Conservation (phyloP, 2,329 filamentous ascomycete species). For the Colletotrichum euphorbiae region DNA sequence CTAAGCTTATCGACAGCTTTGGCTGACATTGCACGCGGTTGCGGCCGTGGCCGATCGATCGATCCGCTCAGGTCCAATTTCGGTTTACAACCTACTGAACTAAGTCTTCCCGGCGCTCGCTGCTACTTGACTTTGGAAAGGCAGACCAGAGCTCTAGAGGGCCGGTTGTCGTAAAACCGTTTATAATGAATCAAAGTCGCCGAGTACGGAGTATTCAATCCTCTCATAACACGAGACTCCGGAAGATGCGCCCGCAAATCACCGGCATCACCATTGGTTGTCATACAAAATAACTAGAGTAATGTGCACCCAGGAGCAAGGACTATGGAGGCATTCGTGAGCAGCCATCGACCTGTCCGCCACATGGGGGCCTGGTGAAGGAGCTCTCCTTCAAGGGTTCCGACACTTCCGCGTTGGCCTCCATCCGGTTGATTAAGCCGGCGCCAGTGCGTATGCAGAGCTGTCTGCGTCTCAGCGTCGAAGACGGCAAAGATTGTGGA, state of each 20-base stretch:
- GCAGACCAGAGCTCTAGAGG: background rate
- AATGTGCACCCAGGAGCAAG: background rate
- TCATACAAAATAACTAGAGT: background rate
- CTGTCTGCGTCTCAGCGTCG: conserved; percentile 23
- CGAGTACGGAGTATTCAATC: background rate
- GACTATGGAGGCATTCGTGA: conserved; percentile 6
- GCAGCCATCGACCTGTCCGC: background rate
- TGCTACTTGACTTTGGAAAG: background rate
- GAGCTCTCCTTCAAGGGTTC: conserved; percentile 12
- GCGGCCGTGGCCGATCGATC: conserved; percentile 17
- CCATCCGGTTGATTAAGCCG: conserved; percentile 5
- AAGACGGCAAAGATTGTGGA: background rate
- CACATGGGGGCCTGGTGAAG: background rate
- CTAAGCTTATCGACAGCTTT: conserved; percentile 18
- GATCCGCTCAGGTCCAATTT: background rate
- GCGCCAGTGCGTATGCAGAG: conserved; percentile 28
- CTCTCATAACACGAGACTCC: background rate
- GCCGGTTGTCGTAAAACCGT: background rate
- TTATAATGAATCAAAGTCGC: conserved; percentile 4
- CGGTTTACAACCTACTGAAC: background rate
- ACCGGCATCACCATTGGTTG: background rate
- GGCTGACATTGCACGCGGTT: conserved; percentile 7
- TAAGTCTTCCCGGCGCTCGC: background rate
- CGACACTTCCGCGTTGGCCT: conserved; percentile 36
- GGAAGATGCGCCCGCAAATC: conserved; percentile 3